A percentile compares a stretch with the other conserved stretches of the same genome.
These are phyloP conservation scores for Zygoascus flipseniorum DNA, from an alignment of 805 yeast species.

Conservation along the genomic window DNA sequence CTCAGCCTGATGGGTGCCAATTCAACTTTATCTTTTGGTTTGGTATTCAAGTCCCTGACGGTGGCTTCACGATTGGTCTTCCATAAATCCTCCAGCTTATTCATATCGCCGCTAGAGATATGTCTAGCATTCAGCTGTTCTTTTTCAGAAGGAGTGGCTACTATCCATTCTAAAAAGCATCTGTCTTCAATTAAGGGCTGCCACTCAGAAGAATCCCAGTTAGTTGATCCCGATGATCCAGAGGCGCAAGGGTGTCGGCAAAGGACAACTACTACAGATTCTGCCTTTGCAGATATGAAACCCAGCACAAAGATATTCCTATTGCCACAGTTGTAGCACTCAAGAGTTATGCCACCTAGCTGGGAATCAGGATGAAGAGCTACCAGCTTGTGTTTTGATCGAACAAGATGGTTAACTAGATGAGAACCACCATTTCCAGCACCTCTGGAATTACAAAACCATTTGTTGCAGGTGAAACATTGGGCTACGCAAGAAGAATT, in stretches of 20 bases:
- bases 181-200: slow-evolving; percentile 75
- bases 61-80: slow-evolving; percentile 62
- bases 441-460: slow-evolving; percentile 81
- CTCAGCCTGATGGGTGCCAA: slow-evolving; percentile 66
- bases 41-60: slow-evolving; percentile 51
- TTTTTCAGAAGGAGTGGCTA: slow-evolving; percentile 58
- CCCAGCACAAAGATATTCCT: slow-evolving; percentile 75
- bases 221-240: slow-evolving; percentile 48
- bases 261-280: slow-evolving; percentile 74
- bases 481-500: slow-evolving; percentile 57
- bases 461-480: slow-evolving; percentile 67
- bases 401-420: slow-evolving; percentile 75
- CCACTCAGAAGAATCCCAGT: slow-evolving; percentile 89
- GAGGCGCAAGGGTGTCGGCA: slow-evolving; percentile 76
- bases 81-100: slow-evolving; percentile 76
- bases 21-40: slow-evolving; percentile 42
- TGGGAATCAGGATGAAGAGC: slow-evolving; percentile 72
- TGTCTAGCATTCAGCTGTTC: slow-evolving; percentile 46
- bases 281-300: slow-evolving; percentile 78
- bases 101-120: slow-evolving; percentile 57
- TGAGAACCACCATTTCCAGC: slow-evolving; percentile 67
- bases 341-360: slow-evolving; percentile 78
- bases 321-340: slow-evolving; percentile 86
- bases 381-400: slow-evolving; percentile 67
- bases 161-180: slow-evolving; percentile 67